Evolutionary conservation across 2,329 filamentous ascomycete species (phyloP).

Genomic region (Fusarium sp.): DNA sequence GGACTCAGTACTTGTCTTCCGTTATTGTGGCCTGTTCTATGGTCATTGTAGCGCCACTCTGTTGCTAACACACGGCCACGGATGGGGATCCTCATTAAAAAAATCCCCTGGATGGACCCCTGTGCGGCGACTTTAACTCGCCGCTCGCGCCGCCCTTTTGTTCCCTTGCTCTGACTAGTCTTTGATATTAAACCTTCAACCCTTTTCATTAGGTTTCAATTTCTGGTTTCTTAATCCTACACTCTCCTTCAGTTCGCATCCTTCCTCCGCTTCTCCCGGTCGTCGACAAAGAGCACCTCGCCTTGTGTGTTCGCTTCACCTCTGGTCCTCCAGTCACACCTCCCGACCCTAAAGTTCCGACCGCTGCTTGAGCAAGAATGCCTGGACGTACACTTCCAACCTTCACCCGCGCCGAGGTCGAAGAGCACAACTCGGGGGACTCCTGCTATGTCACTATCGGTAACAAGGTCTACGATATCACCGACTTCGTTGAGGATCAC

Average conservation of each 20-base stretch:
- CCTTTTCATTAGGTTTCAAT: conserved; percentile 20
- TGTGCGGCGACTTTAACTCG: conserved; percentile 33
- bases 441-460: conserved; percentile 96
- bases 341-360: conserved; percentile 21
- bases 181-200: conserved; percentile 30
- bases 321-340: conserved; percentile 8
- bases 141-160: conserved; percentile 34
- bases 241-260: conserved; percentile 10
- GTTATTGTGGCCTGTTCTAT: conserved; percentile 43
- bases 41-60: conserved; percentile 46
- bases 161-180: conserved; percentile 9
- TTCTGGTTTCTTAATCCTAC: conserved; percentile 3
- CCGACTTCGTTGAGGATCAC: conserved; percentile 88
- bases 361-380: conserved; percentile 67
- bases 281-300: conserved; percentile 19
- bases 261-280: background rate
- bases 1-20: conserved; percentile 16
- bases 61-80: conserved; percentile 38
- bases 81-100: conserved; percentile 48
- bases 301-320: conserved; percentile 18
- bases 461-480: conserved; percentile 93
- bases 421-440: conserved; percentile 79
- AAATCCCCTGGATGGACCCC: conserved; percentile 43
- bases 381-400: conserved; percentile 84
- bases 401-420: conserved; percentile 83